Percentiles rank a stretch among this genome's conserved stretches.
These are phyloP conservation scores for Sherardia arvensis DNA, from an alignment of 257 asterid genomes.

Conservation along the genomic window DNA sequence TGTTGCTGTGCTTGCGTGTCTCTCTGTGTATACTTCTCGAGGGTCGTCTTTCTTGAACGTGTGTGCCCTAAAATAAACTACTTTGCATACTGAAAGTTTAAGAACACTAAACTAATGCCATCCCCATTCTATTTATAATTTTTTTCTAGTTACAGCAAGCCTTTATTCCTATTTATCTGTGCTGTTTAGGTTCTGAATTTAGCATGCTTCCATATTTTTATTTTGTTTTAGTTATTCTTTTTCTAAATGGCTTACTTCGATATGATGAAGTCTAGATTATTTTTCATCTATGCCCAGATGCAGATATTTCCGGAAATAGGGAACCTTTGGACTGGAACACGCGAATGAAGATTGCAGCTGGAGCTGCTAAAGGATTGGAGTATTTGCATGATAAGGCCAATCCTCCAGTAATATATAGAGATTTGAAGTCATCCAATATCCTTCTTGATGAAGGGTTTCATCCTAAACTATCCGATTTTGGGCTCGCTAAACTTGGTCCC, in stretches of 20 bases:
- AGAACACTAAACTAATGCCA: neutral
- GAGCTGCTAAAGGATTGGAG: constrained; percentile 85
- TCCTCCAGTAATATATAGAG: constrained; percentile 86
- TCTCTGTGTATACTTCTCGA: too few relatives aligned
- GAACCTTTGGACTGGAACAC: constrained; percentile 89
- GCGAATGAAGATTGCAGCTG: constrained; percentile 91
- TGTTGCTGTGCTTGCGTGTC: neutral
- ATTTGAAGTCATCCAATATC: constrained; percentile 77
- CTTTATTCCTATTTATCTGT: neutral
- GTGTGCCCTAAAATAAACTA: neutral
- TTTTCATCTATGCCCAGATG: constrained; percentile 2
- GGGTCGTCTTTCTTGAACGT: too few relatives aligned
- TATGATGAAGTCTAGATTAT: neutral
- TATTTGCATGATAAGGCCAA: constrained; percentile 85
- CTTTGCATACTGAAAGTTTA: neutral
- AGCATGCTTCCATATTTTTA: neutral
- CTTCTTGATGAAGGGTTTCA: constrained; percentile 71
- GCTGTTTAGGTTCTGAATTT: neutral
- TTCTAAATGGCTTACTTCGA: neutral
- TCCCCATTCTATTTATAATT: neutral
- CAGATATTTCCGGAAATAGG: constrained; percentile 56
- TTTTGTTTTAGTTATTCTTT: neutral
- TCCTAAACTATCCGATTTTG: constrained; percentile 85
- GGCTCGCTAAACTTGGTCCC: constrained; percentile 88
- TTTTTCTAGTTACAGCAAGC: neutral